These are phyloP conservation scores for Botryotinia calthae DNA, from an alignment of 2,329 filamentous ascomycete genomes.

Conservation along the genomic window DNA sequence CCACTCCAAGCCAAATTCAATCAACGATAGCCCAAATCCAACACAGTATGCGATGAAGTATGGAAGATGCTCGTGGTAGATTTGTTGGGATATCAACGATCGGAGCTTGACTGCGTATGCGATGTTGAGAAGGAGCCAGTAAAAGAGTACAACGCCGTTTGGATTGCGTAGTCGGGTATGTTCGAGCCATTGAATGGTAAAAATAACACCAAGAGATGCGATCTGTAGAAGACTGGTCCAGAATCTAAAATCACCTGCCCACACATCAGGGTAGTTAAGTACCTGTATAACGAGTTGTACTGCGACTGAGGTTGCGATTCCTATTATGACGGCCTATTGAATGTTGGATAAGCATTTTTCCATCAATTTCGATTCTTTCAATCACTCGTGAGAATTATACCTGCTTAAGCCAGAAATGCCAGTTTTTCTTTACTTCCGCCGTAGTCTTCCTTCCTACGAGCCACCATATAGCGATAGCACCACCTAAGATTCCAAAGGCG, in stretches of 20 bases:
- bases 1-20: constrained; percentile 67
- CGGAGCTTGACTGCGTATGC: constrained; percentile 65
- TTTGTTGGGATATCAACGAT: constrained; percentile 61
- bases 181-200: constrained; percentile 65
- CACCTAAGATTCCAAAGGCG: constrained; percentile 73
- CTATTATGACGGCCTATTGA: constrained; percentile 53
- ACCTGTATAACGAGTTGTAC: constrained; percentile 63
- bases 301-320: constrained; percentile 55
- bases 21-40: constrained; percentile 55
- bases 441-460: constrained; percentile 67
- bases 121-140: constrained; percentile 69
- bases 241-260: constrained; percentile 66
- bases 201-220: constrained; percentile 60
- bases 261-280: constrained; percentile 55
- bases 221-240: constrained; percentile 65
- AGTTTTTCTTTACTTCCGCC: constrained; percentile 71
- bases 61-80: constrained; percentile 53
- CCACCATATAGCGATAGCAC: constrained; percentile 76
- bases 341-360: constrained; percentile 18
- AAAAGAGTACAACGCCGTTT: constrained; percentile 69
- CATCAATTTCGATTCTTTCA: constrained; percentile 18
- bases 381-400: constrained; percentile 49
- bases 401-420: constrained; percentile 92
- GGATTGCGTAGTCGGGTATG: constrained; percentile 67
- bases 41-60: constrained; percentile 64